phyloP scores from a whole-genome alignment of 164 flowering plant species.

The Macadamia integrifolia region DNA sequence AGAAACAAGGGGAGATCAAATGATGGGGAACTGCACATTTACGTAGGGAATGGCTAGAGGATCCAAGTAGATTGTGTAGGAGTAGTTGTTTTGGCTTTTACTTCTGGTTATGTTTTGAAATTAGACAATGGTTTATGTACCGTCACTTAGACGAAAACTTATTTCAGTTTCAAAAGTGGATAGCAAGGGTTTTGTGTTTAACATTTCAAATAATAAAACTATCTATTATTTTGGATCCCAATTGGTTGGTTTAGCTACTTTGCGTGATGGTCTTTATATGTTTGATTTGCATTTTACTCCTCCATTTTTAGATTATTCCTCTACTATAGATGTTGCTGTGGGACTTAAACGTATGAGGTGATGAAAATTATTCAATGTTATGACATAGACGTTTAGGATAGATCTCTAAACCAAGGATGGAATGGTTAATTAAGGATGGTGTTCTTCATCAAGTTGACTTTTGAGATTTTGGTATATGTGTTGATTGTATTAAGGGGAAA shows the following conservation, averaged over 20 bases:
- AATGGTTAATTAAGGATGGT: background rate
- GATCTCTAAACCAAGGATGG: background rate
- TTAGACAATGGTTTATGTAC: no score
- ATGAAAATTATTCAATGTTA: slow-evolving; percentile 3
- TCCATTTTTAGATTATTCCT: background rate
- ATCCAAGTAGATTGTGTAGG: no score
- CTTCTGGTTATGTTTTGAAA: background rate
- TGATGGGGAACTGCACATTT: background rate
- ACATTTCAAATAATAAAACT: no score
- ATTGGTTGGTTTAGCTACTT: background rate
- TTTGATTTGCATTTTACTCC: background rate
- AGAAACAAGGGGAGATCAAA: background rate
- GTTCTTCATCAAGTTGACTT: background rate
- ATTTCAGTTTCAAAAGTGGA: no score
- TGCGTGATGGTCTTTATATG: slow-evolving; percentile 1
- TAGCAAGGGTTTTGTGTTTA: no score
- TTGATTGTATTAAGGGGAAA: background rate
- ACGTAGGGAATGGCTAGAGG: no score
- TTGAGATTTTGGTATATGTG: background rate
- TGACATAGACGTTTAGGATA: slow-evolving; percentile 5
- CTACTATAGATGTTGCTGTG: background rate
- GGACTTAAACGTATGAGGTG: background rate
- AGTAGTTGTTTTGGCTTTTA: no score
- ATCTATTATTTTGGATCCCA: no score
- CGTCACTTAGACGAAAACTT: no score